Evolutionary conservation across 2,329 filamentous ascomycete species (phyloP), one percentile per base, ranked within the genome.

Genomic region (Sporothrix schenckii): DNA sequence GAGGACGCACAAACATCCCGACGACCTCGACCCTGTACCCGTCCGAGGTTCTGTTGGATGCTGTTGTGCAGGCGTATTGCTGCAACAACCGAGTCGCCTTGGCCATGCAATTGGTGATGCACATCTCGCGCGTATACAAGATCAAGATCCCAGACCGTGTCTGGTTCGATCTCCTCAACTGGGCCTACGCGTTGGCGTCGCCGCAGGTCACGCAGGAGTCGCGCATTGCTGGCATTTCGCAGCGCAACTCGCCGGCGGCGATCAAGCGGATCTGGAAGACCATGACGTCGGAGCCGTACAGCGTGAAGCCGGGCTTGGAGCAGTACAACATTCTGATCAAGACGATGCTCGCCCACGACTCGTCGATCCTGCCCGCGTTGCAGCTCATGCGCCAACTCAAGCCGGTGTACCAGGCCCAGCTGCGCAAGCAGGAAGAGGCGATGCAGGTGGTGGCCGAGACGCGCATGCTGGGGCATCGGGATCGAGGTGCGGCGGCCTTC

Each of bases 41-140:
- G 2, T 87, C 86, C 0, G 73, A 77, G 9, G 80, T 81, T 2
- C 81, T 94, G 0, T 82, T 94, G 27, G 82, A 86, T 69, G 85
- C 89, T 10, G 80, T 94, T n/a, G 89, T 90, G 6, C 88, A 92
- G 76, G 82, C 84, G 0, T 91, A 90, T 73, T 86, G 90, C n/a
- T 84, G 83, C 72, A 92, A 90, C 78, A 88, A 86, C 63, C 83
- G 89, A 69, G 82, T 93, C 4, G 77, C 82, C 0, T 81, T 83
- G 1, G 91, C 87, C 14, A 76, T 90, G 34, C 83, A 85, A 53
- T 75, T 91, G 0, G 79, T 93, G 14, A 84, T 91, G 71, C 86
- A 86, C 74, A 77, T 94, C 63, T 89, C 91, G 0, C 79, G 79
- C 1, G 81, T 81, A 7, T 92, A 91, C 78, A 73, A 80, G 1